Evolutionary conservation across 495 filamentous ascomycete genomes (phyloP), one percentile per base, ranked within the genome.

Genomic region (Tuber brumale): DNA sequence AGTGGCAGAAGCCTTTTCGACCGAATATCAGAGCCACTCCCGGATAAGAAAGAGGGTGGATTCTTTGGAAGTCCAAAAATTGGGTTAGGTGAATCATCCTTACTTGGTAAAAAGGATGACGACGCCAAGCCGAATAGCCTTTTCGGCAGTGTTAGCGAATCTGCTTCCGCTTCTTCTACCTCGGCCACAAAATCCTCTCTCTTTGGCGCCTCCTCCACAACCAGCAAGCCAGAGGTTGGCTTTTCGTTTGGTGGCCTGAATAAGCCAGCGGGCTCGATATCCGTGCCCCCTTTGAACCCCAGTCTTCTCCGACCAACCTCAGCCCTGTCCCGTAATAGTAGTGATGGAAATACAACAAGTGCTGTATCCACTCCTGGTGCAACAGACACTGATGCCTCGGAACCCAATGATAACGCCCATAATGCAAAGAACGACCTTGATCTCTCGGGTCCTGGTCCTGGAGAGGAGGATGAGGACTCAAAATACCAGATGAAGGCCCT

Each of bases 381-480:
- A 35, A 66, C 57, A 14, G 76, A 79, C 14, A 35, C 48, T 46
- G 35, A 71, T 7, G 27, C 74, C 12, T 80, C 78, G 14, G 78
- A 80, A 19, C 78, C 78, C 21, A 80, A 76, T 16, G 78, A 80
- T 61, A 80, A 80, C 41, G 73, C 77, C 16, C 78, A 80, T 39
- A 77, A 79, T 61, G 76, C 78, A n/a, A 80, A 79, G 71, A 79
- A 76, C 23, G 78, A 79, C 23, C 23, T 80, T 7, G 80, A 82
- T 69, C 75, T 82, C 9, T 82, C 81, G 1, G 70, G 46, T 3
- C 73, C 77, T 18, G 81, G 81, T 1, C 80, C 80, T 23, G 81
- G 81, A 19, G 81, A 82, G 70, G 81, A 82, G 39, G 81, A 82
- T 18, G 81, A 82, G 70, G 81, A 82, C 16, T 70, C 75, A 3